Evolutionary conservation across 768 basidiomycete species (phyloP).

Genomic region (Lactarius sanguifluus): DNA sequence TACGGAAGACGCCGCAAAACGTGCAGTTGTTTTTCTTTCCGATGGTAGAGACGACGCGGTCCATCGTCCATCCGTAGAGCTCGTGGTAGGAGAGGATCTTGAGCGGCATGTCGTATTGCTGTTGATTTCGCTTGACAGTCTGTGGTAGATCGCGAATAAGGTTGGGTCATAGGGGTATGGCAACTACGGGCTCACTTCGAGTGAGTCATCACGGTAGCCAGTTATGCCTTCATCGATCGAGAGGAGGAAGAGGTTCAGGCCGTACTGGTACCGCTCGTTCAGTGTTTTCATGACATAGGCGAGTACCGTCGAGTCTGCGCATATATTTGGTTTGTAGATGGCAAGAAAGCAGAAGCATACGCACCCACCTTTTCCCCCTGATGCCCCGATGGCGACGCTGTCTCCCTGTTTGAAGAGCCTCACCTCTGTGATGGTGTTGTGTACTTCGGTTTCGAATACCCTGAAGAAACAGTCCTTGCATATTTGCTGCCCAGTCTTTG

Average conservation of each 20-base stretch:
- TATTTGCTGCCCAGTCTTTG: constrained; percentile 97
- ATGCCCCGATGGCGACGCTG: constrained; percentile 94
- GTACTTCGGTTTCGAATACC: constrained; percentile 98
- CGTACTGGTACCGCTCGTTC: constrained; percentile 92
- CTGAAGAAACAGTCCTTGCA: constrained; percentile 96
- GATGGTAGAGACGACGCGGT: constrained; percentile 89
- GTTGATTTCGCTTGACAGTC: constrained; percentile 97
- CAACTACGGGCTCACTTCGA: constrained; percentile 59
- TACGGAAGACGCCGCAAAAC: constrained; percentile 96
- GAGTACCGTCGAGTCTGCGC: constrained; percentile 91
- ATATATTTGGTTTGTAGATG: not conserved
- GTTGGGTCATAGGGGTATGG: not conserved
- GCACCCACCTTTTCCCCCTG: constrained; percentile 89
- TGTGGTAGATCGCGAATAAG: constrained; percentile 36
- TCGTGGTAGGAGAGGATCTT: constrained; percentile 97
- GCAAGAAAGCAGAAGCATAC: not conserved
- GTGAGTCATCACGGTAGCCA: constrained; percentile 95
- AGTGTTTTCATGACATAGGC: constrained; percentile 96
- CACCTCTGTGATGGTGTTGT: constrained; percentile 88
- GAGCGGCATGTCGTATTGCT: constrained; percentile 92
- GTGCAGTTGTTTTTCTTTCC: constrained; percentile 99
- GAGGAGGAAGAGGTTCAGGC: constrained; percentile 84
- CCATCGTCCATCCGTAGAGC: constrained; percentile 99
- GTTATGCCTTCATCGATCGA: constrained; percentile 99
- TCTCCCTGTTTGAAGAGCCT: constrained; percentile 86